Conservation (phyloP, 176 grass and related monocot genomes). For the Coix lacrymajobi region DNA sequence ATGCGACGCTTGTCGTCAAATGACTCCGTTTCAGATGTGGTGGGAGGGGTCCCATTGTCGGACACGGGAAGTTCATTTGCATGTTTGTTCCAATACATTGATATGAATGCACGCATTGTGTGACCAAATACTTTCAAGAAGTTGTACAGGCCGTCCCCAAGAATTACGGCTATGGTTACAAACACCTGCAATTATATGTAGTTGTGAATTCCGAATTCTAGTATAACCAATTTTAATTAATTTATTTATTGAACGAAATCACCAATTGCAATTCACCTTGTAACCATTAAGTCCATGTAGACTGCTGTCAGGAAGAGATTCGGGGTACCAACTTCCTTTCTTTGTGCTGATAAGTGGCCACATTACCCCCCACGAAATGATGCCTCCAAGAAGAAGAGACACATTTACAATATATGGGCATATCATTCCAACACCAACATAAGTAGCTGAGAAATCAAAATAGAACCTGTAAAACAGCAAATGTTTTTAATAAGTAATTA, state of each 20-base stretch:
- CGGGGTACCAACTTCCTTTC: constrained; percentile 67
- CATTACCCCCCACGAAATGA: constrained; percentile 77
- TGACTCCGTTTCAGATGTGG: not conserved
- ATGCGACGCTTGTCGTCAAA: constrained; percentile 69
- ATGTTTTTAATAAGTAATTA: not conserved
- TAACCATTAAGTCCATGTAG: constrained; percentile 69
- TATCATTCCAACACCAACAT: constrained; percentile 89
- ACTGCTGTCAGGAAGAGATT: constrained; percentile 31
- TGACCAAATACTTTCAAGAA: constrained; percentile 44
- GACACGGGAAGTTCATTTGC: constrained; percentile 39
- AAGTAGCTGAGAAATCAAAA: constrained; percentile 78
- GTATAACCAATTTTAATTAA: not conserved
- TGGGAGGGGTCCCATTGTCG: not conserved
- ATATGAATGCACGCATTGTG: constrained; percentile 10
- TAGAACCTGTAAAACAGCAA: constrained; percentile 44
- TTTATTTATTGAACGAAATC: not conserved
- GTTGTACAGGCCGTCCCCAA: constrained; percentile 71
- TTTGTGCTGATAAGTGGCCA: constrained; percentile 68
- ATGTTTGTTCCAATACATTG: not conserved
- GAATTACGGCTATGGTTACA: constrained; percentile 72
- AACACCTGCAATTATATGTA: constrained; percentile 50
- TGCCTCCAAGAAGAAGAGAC: constrained; percentile 59
- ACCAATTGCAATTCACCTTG: constrained; percentile 32
- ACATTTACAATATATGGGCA: constrained; percentile 82
- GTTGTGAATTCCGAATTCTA: not conserved